These are phyloP conservation scores for Grosmannia serpens DNA, from an alignment of 2,329 filamentous ascomycete genomes.

Conservation along the genomic window DNA sequence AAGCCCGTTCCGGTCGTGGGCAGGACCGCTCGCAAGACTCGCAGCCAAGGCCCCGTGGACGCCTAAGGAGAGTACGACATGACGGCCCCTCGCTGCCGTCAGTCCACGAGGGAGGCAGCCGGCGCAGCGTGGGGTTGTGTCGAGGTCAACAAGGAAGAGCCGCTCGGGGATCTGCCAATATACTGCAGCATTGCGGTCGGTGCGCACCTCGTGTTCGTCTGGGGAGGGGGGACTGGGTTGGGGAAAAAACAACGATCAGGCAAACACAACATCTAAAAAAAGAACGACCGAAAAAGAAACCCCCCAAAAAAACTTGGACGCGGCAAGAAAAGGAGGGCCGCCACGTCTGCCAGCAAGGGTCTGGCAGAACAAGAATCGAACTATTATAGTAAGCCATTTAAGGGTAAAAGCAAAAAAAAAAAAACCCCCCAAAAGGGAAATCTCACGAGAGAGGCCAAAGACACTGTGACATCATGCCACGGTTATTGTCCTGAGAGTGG, in stretches of 20 bases:
- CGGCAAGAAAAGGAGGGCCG: not conserved
- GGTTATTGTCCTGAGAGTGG: too few species aligned
- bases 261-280: not conserved
- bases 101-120: not conserved
- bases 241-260: not conserved
- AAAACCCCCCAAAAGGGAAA: not conserved
- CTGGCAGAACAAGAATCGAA: not conserved
- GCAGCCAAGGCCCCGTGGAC: slow-evolving; percentile 22
- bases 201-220: not conserved
- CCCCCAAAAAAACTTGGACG: not conserved
- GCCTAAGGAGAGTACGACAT: not conserved
- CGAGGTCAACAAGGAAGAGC: not conserved
- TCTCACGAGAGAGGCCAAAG: not conserved
- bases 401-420: not conserved
- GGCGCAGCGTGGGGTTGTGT: not conserved
- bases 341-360: not conserved
- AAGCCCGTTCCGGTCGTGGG: slow-evolving; percentile 19
- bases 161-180: not conserved
- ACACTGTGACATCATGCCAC: not conserved
- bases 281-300: not conserved
- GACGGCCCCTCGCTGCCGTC: not conserved
- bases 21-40: slow-evolving; percentile 25
- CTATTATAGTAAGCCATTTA: not conserved
- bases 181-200: not conserved
- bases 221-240: not conserved